Evolutionary conservation across 768 basidiomycete genomes (phyloP).

Genomic region (Tubosaeta brunneosetosa): DNA sequence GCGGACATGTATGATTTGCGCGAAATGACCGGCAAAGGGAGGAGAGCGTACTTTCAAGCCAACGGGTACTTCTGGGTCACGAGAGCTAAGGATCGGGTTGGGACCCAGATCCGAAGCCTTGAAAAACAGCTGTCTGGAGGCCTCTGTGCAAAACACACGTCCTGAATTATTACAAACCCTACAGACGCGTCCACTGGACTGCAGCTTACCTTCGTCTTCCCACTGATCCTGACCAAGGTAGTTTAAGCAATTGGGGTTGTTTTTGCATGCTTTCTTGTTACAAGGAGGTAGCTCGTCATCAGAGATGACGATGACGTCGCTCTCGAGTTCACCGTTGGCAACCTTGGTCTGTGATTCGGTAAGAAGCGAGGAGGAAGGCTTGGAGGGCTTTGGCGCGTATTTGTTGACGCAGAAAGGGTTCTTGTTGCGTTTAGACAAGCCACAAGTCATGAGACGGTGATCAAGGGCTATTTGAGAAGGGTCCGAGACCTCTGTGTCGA

Average conservation of each 20-base stretch:
- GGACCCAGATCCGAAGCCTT: slow-evolving; percentile 48
- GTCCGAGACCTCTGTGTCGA: slow-evolving; percentile 57
- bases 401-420: slow-evolving; percentile 58
- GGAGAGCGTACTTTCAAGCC: slow-evolving; percentile 61
- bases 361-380: slow-evolving; percentile 8
- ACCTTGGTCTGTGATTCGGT: slow-evolving; percentile 9
- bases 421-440: slow-evolving; percentile 49
- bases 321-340: slow-evolving; percentile 44
- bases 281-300: slow-evolving; percentile 61
- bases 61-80: slow-evolving; percentile 58
- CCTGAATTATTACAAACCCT: not conserved
- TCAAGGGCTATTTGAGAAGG: slow-evolving; percentile 59
- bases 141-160: slow-evolving; percentile 36
- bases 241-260: slow-evolving; percentile 83
- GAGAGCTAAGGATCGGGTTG: slow-evolving; percentile 48
- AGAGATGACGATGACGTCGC: slow-evolving; percentile 65
- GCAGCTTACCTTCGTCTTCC: slow-evolving; percentile 59
- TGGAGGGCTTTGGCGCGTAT: slow-evolving; percentile 32
- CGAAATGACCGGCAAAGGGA: not conserved
- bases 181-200: slow-evolving; percentile 10
- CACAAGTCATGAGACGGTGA: slow-evolving; percentile 64
- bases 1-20: slow-evolving; percentile 2
- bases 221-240: slow-evolving; percentile 81
- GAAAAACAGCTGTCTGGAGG: slow-evolving; percentile 46
- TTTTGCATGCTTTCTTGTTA: slow-evolving; percentile 59